These are phyloP conservation scores for Rhodamnia rubescens DNA, from an alignment of 345 rosid species.

Conservation along the genomic window DNA sequence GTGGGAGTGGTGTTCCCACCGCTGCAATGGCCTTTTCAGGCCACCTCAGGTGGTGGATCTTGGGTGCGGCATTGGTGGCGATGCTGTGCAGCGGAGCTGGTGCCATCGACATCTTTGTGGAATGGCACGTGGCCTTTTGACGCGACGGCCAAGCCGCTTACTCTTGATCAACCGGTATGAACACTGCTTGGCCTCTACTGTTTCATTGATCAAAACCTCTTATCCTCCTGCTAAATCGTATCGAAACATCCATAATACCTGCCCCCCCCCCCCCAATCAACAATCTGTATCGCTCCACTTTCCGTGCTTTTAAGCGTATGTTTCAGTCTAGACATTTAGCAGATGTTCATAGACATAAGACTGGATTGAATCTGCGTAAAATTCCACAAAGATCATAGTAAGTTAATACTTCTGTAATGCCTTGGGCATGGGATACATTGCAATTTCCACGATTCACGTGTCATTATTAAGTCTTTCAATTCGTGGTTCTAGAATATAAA, in stretches of 20 bases:
- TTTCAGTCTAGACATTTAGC: neutral
- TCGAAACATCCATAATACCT: neutral
- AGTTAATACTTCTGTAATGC: neutral
- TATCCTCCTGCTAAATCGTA: neutral
- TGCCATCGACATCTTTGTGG: constrained; percentile 23
- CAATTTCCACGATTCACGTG: neutral
- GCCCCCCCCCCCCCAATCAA: neutral
- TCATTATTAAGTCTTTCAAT: neutral
- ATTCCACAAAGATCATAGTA: neutral
- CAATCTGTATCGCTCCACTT: neutral
- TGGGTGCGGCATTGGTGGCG: constrained; percentile 1
- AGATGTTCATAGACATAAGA: neutral
- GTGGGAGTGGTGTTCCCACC: neutral
- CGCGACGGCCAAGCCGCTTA: constrained; percentile 6
- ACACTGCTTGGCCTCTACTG: neutral
- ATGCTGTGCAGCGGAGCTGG: neutral
- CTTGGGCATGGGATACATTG: neutral
- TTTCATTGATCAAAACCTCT: neutral
- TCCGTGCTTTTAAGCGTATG: neutral
- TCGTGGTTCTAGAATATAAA: neutral
- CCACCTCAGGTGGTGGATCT: neutral
- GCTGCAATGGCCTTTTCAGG: constrained; percentile 12
- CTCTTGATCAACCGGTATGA: constrained; percentile 24
- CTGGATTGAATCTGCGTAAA: neutral
- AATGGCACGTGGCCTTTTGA: constrained; percentile 33